Percentiles rank a stretch among this genome's conserved stretches.
phyloP scores from a whole-genome alignment of 768 basidiomycete species.

The Xanthoconium stramineum region DNA sequence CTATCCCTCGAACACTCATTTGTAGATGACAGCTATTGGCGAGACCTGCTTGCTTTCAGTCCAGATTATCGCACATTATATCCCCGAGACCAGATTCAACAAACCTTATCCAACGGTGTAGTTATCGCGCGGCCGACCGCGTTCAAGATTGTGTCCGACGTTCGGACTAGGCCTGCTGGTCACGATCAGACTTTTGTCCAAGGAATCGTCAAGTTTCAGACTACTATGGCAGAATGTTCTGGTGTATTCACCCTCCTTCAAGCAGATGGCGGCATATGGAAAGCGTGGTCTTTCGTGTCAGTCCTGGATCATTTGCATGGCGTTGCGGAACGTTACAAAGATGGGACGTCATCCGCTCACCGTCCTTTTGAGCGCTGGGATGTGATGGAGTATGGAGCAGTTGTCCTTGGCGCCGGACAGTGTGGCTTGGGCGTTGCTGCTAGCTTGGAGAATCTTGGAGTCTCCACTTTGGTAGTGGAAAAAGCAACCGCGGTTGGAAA shows the following conservation, averaged over 20 bases:
- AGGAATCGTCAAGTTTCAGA: not conserved
- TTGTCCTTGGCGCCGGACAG: not conserved
- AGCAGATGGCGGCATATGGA: not conserved
- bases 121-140: not conserved
- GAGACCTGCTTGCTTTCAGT: too few relatives aligned
- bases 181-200: not conserved
- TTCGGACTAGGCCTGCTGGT: not conserved
- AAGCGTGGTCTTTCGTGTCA: not conserved
- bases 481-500: not conserved
- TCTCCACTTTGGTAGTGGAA: not conserved
- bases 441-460: not conserved
- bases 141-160: not conserved
- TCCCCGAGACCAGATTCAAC: too few relatives aligned
- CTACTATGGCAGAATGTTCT: not conserved
- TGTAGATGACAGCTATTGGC: too few relatives aligned
- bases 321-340: not conserved
- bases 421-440: not conserved
- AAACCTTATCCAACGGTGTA: too few relatives aligned
- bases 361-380: not conserved
- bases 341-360: not conserved
- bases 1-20: too few relatives aligned
- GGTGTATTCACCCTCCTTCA: not conserved
- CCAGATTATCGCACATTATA: too few relatives aligned
- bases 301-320: not conserved
- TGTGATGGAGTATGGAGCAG: not conserved